Conservation (phyloP, 2,329 filamentous ascomycete genomes). For the Alternaria infectoria region DNA sequence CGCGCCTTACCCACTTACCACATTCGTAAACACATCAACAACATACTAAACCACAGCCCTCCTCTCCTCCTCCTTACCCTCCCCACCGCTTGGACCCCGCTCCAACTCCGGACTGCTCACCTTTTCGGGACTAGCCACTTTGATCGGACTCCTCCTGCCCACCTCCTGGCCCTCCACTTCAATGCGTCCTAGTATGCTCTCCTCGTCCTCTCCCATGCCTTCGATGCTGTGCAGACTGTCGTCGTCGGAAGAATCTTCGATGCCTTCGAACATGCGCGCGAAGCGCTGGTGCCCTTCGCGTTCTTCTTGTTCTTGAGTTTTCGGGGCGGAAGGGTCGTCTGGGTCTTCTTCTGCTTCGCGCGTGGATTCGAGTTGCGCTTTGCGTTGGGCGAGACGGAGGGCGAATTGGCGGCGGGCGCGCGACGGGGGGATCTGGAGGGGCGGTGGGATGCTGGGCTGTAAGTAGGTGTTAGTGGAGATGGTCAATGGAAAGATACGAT, state of each 20-base stretch:
- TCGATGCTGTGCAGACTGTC: slow-evolving; percentile 22
- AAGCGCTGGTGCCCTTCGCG: slow-evolving; percentile 44
- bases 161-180: slow-evolving; percentile 6
- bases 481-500: not conserved
- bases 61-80: not conserved
- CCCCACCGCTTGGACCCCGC: not conserved
- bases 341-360: slow-evolving; percentile 27
- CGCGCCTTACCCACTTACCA: not conserved
- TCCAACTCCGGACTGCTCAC: slow-evolving; percentile 6
- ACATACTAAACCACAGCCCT: slow-evolving; percentile 3
- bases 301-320: slow-evolving; percentile 36
- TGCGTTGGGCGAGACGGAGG: slow-evolving; percentile 71
- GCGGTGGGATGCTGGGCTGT: slow-evolving; percentile 50
- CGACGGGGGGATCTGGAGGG: slow-evolving; percentile 83
- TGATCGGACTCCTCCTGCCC: slow-evolving; percentile 2
- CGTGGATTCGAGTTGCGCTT: slow-evolving; percentile 40
- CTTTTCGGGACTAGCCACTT: slow-evolving; percentile 6
- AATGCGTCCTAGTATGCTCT: slow-evolving; percentile 7
- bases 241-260: slow-evolving; percentile 40
- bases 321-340: slow-evolving; percentile 8
- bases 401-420: slow-evolving; percentile 88
- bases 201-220: slow-evolving; percentile 17
- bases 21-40: not conserved
- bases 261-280: slow-evolving; percentile 42
- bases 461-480: slow-evolving; percentile 42